These are phyloP conservation scores for Calycina herbarum DNA, from an alignment of 2,329 filamentous ascomycete species.

Conservation along the genomic window DNA sequence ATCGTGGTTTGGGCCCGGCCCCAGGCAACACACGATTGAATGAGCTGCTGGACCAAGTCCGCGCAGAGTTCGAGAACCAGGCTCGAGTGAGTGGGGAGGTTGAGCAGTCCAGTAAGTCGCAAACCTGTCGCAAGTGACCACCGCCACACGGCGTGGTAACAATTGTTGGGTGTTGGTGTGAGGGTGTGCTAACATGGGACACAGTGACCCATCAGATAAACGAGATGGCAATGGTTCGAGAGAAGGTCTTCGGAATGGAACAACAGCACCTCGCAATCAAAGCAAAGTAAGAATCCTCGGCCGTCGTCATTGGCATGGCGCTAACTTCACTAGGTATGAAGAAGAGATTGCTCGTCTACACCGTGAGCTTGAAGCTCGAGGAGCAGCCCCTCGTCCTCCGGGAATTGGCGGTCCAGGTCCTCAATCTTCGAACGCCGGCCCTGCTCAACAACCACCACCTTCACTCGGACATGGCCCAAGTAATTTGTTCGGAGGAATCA, in stretches of 20 bases:
- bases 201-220: conserved; percentile 85
- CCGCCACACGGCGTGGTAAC: background rate
- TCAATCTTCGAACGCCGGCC: conserved; percentile 69
- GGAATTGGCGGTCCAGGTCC: conserved; percentile 65
- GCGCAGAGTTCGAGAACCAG: conserved; percentile 87
- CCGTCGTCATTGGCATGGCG: background rate
- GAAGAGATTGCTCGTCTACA: conserved; percentile 84
- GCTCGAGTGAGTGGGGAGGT: conserved; percentile 79
- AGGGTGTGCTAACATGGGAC: background rate
- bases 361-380: conserved; percentile 78
- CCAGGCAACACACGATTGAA: conserved; percentile 70
- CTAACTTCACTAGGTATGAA: conserved; percentile 69
- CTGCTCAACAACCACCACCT: conserved; percentile 75
- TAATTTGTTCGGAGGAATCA: no score
- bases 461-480: no score
- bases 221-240: conserved; percentile 91
- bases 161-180: background rate
- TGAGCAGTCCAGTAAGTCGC: conserved; percentile 85
- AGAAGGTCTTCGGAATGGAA: conserved; percentile 92
- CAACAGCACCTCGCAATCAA: conserved; percentile 87
- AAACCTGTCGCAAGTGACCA: background rate
- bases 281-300: conserved; percentile 68
- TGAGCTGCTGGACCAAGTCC: conserved; percentile 88
- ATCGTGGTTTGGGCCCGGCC: conserved; percentile 77
- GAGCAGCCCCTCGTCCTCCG: conserved; percentile 62